Percentiles rank a stretch among this genome's conserved stretches.
Evolutionary conservation across 2,329 filamentous ascomycete species (phyloP).

Genomic region (Ophiostoma sp.): DNA sequence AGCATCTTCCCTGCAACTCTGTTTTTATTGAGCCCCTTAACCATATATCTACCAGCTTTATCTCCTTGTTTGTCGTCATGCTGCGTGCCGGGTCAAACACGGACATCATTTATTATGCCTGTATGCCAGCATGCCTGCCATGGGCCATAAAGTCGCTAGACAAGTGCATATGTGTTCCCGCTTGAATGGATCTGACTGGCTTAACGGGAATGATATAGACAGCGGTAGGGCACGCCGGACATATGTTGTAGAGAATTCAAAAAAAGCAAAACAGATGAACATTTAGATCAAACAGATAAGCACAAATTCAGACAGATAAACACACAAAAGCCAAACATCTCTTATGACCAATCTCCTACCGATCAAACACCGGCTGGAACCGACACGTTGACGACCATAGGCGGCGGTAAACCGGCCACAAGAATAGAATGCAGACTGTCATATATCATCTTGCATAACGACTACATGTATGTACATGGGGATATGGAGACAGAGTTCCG

Average conservation of each 20-base stretch:
- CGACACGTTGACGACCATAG: background rate
- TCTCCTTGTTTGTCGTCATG: constrained; percentile 10
- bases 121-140: no score
- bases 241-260: no score
- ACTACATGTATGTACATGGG: background rate
- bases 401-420: background rate
- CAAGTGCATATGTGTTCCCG: no score
- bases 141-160: no score
- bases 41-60: background rate
- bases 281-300: no score
- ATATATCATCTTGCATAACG: background rate
- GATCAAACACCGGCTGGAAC: background rate
- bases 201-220: no score
- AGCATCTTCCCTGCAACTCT: constrained; percentile 8
- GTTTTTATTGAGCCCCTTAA: background rate
- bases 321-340: no score
- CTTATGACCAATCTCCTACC: no score
- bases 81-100: background rate
- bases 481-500: background rate
- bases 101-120: background rate
- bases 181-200: no score
- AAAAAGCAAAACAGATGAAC: no score
- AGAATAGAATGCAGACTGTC: background rate
- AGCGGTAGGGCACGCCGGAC: no score
- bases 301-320: no score